Evolutionary conservation across 108 stramenopile genomes (phyloP).

Genomic region (Nitzschia sp.): DNA sequence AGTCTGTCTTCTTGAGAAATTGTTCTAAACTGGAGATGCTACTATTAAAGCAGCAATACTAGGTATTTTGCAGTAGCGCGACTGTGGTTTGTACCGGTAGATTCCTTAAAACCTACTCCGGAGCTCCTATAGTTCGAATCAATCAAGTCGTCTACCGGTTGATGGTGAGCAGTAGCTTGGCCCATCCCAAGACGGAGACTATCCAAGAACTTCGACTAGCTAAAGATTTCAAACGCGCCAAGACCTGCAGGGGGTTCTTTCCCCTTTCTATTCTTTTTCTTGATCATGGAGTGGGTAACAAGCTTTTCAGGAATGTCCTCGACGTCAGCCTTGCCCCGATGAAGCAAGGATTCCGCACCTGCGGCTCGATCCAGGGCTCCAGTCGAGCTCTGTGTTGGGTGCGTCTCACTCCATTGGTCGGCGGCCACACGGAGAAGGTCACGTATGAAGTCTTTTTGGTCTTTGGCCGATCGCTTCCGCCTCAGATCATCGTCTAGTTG

Average conservation of each 20-base stretch:
- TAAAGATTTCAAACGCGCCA: slow-evolving; percentile 22
- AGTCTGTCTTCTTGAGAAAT: too few species aligned
- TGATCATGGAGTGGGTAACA: slow-evolving; percentile 63
- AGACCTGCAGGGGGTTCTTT: slow-evolving; percentile 8
- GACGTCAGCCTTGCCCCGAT: slow-evolving; percentile 46
- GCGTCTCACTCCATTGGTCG: slow-evolving; percentile 59
- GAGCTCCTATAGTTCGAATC: too few species aligned
- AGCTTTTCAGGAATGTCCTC: slow-evolving; percentile 76
- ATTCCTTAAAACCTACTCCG: too few species aligned
- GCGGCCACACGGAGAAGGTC: slow-evolving; percentile 79
- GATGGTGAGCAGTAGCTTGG: too few species aligned
- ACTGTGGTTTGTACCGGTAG: too few species aligned
- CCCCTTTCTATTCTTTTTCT: slow-evolving; percentile 42
- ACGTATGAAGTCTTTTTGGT: slow-evolving; percentile 83
- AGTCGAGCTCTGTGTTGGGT: slow-evolving; percentile 22
- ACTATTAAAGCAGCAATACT: too few species aligned
- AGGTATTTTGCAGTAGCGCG: too few species aligned
- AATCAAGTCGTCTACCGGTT: too few species aligned
- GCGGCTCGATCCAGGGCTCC: slow-evolving; percentile 66
- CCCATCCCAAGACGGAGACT: too few species aligned
- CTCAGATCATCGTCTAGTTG: slow-evolving; percentile 61
- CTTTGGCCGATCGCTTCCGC: slow-evolving; percentile 81
- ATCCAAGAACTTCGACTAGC: neutral
- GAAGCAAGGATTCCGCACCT: slow-evolving; percentile 70
- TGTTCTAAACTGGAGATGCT: too few species aligned